Evolutionary conservation across 352 stramenopile genomes (phyloP).

Genomic region (Phytopythium vexans): DNA sequence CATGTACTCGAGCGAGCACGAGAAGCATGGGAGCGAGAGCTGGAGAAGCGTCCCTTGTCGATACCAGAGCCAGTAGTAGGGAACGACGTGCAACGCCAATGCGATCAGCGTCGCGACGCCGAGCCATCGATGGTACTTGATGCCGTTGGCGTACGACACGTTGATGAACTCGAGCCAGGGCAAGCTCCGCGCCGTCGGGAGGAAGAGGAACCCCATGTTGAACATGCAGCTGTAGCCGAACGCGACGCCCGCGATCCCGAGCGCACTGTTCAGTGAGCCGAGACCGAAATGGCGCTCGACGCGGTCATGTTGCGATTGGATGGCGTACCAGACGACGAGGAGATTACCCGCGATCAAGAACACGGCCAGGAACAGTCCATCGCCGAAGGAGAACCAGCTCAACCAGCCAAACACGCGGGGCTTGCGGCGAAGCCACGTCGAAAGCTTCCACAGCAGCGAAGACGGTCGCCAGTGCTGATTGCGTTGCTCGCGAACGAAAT

Average conservation of each 20-base stretch:
- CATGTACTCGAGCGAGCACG: slow-evolving; percentile 13
- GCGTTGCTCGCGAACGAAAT: neutral
- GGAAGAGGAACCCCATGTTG: slow-evolving; percentile 43
- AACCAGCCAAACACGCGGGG: neutral
- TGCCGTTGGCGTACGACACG: slow-evolving; percentile 40
- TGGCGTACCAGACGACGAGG: slow-evolving; percentile 14
- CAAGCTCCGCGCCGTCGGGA: slow-evolving; percentile 29
- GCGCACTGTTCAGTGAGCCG: slow-evolving; percentile 11
- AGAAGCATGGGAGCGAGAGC: slow-evolving; percentile 14
- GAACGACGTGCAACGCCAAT: slow-evolving; percentile 12
- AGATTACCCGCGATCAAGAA: slow-evolving; percentile 12
- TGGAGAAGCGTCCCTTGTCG: slow-evolving; percentile 15
- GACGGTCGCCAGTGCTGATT: neutral
- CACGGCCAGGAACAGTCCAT: neutral
- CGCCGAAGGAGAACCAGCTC: neutral
- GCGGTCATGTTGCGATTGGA: slow-evolving; percentile 4
- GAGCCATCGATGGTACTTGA: slow-evolving; percentile 44
- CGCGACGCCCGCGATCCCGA: slow-evolving; percentile 13
- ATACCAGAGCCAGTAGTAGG: slow-evolving; percentile 21
- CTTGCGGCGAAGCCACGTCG: neutral
- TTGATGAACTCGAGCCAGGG: slow-evolving; percentile 40
- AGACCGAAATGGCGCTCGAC: slow-evolving; percentile 1
- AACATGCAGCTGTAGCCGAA: slow-evolving; percentile 30
- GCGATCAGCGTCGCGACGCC: slow-evolving; percentile 23
- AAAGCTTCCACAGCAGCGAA: neutral